Percentiles rank a stretch among this genome's conserved stretches.
phyloP scores from a whole-genome alignment of 2,329 filamentous ascomycete genomes.

The Penicillium sp. region DNA sequence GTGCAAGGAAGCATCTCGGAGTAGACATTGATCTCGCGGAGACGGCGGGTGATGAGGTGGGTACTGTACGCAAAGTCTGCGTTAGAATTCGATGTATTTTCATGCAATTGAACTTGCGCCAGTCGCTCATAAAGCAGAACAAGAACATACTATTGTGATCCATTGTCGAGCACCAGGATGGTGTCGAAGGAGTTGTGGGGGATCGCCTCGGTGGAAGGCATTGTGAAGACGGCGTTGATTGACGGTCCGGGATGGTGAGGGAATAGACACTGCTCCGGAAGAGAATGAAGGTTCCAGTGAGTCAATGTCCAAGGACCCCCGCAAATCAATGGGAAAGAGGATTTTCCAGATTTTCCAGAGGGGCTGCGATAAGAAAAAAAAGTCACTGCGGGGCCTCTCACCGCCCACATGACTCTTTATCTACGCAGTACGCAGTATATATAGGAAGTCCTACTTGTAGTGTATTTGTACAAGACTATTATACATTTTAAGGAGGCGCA shows the following conservation, averaged over 20 bases:
- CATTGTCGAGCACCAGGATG: conserved; percentile 68
- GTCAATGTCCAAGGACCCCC: background rate
- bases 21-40: conserved; percentile 75
- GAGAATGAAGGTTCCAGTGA: conserved; percentile 39
- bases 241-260: background rate
- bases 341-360: conserved; percentile 1
- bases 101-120: background rate
- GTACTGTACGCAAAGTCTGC: conserved; percentile 34
- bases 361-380: conserved; percentile 3
- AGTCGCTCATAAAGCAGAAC: background rate
- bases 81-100: background rate
- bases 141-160: conserved; percentile 31
- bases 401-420: conserved; percentile 4
- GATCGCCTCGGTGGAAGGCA: conserved; percentile 13
- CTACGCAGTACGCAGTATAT: no score
- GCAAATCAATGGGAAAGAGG: conserved; percentile 1
- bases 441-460: background rate
- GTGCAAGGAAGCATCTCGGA: conserved; percentile 85
- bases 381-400: background rate
- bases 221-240: background rate
- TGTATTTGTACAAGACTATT: conserved; percentile 9
- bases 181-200: conserved; percentile 48
- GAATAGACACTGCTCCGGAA: conserved; percentile 36
- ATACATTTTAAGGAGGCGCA: conserved; percentile 12
- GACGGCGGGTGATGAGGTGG: conserved; percentile 68